Conservation (phyloP, 768 basidiomycete genomes). For the Russula dissimulans region DNA sequence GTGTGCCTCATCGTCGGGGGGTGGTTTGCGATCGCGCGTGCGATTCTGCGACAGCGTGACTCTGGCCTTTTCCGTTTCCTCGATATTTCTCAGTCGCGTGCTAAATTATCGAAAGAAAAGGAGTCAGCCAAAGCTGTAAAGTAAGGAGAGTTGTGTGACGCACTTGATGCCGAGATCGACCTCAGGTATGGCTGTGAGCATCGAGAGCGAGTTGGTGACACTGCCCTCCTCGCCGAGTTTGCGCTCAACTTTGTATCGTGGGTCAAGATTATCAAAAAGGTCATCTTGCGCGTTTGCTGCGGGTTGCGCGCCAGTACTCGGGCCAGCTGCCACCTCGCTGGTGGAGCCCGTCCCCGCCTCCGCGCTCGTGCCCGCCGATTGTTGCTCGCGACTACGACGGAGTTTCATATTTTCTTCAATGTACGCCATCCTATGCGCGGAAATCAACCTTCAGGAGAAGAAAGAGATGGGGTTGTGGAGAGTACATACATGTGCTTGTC, state of each 20-base stretch:
- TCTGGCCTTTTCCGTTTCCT: conserved; percentile 96
- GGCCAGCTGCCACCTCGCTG: neutral
- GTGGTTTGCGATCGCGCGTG: conserved; percentile 42
- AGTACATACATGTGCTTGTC: conserved; percentile 91
- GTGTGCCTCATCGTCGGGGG: conserved; percentile 61
- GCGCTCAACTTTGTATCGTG: conserved; percentile 46
- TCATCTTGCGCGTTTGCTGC: conserved; percentile 45
- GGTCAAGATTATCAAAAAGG: conserved; percentile 71
- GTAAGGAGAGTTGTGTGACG: conserved; percentile 27
- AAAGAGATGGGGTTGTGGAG: neutral
- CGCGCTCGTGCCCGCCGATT: neutral
- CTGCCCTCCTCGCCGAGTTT: conserved; percentile 73
- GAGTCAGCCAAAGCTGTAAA: neutral
- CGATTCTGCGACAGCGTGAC: conserved; percentile 69
- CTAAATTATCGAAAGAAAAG: conserved; percentile 32
- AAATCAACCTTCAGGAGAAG: neutral
- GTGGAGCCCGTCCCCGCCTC: conserved; percentile 10
- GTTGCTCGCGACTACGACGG: conserved; percentile 47
- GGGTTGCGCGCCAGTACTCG: conserved; percentile 28
- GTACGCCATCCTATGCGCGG: conserved; percentile 77
- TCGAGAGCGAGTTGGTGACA: conserved; percentile 86
- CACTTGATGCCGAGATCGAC: conserved; percentile 99
- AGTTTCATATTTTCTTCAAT: conserved; percentile 90
- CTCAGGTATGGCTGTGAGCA: conserved; percentile 97
- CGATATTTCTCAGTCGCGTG: conserved; percentile 86